Evolutionary conservation across 1,139 yeast genomes (phyloP), one percentile per base, ranked within the genome.

Genomic region (Lodderomyces orthopsilosis): DNA sequence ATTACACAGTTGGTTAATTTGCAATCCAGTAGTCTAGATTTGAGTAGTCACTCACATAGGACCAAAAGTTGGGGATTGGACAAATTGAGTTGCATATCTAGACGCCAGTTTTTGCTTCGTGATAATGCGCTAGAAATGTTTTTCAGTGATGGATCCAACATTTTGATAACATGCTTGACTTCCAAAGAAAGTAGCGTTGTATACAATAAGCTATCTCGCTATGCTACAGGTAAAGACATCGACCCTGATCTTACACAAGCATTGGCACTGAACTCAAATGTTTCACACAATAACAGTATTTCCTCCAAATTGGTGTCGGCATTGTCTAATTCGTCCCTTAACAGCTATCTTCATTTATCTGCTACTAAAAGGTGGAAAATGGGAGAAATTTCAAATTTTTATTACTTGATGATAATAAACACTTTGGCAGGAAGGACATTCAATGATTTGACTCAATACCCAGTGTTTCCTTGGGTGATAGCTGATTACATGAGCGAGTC

Each of bases 401-500:
- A 83, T 56, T 88, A 88, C 54, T 65, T 88, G 52, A 84, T 87
- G 81, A 74, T 85, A 17, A 67, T 88, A 21, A 88, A 88, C 56
- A 86, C 94, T 0, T 61, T 88, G 43, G 94, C 96, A 0, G 96
- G 96, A 0, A 68, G 96, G 51, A 87, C 96, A 0, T 86, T 83
- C 59, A 88, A 88, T 60, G 96, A 88, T 58, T 63, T 88, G 44
- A 87, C 95, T 0, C 96, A 88, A 52, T 88, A 88, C 56, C 96
- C 96, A 0, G 85, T 88, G 1, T 88, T 88, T 51, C 96, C 96
- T 0, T 88, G 95, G 95, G 87, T 88, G 0, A 74, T 88, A 47
- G 83, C 94, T 0, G 95, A 88, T 57, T 87, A 88, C 56, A 71
- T 78, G 1, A 83, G 91, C 51, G 80, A 77, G 1, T 71, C 63